A percentile compares a stretch with the other conserved stretches of the same genome.
Evolutionary conservation across 2,329 filamentous ascomycete species (phyloP).

Genomic region (Pseudogymnoascus sp.): DNA sequence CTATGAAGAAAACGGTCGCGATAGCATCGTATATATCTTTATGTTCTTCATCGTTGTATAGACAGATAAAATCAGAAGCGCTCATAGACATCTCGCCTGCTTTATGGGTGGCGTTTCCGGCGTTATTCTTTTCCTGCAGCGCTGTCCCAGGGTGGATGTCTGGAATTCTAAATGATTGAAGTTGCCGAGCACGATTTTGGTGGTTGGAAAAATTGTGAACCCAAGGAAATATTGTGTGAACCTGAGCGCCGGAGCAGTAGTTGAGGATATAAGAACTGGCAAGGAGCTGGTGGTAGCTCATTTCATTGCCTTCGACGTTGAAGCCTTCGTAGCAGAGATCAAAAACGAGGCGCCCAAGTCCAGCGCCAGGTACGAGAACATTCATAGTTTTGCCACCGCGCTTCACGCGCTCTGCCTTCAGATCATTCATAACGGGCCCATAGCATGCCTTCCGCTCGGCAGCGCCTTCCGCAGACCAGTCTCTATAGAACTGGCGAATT

Average conservation of each 20-base stretch:
- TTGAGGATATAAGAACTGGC: slow-evolving; percentile 74
- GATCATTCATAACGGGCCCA: slow-evolving; percentile 59
- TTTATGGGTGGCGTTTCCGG: slow-evolving; percentile 8
- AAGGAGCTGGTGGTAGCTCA: slow-evolving; percentile 93
- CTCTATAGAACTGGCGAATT: slow-evolving; percentile 85
- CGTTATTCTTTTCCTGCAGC: slow-evolving; percentile 35
- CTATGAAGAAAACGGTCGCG: slow-evolving; percentile 89
- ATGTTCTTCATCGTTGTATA: slow-evolving; percentile 63
- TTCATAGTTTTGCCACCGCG: slow-evolving; percentile 34
- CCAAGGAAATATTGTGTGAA: slow-evolving; percentile 78
- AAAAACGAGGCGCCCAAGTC: slow-evolving; percentile 80
- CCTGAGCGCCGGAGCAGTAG: slow-evolving; percentile 48
- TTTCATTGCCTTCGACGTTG: slow-evolving; percentile 81
- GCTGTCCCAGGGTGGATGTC: slow-evolving; percentile 66
- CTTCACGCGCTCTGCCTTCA: slow-evolving; percentile 44
- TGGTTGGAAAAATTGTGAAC: slow-evolving; percentile 86
- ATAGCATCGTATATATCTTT: slow-evolving; percentile 68
- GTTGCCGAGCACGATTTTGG: slow-evolving; percentile 62
- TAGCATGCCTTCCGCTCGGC: slow-evolving; percentile 72
- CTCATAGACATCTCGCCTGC: slow-evolving; percentile 80
- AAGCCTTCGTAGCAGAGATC: slow-evolving; percentile 72
- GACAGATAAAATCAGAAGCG: slow-evolving; percentile 83
- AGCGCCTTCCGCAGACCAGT: slow-evolving; percentile 78
- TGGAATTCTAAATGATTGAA: slow-evolving; percentile 66
- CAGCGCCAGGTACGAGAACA: slow-evolving; percentile 83